Evolutionary conservation across 176 grass and related monocot genomes (phyloP).

Genomic region (Avena atlantica): DNA sequence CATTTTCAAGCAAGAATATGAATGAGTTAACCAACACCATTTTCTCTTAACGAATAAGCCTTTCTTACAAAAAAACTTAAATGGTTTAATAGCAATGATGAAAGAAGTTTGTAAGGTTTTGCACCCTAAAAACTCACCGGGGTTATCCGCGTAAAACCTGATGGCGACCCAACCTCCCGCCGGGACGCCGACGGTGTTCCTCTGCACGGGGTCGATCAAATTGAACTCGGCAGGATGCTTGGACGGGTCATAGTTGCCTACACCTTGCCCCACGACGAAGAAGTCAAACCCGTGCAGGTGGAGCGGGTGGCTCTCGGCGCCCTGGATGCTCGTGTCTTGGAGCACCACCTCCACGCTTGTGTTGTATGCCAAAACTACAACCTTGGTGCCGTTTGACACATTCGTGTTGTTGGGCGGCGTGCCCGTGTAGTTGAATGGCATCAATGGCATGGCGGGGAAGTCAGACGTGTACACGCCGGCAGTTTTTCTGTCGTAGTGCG

Average conservation of each 20-base stretch:
- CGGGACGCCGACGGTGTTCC: conserved; percentile 71
- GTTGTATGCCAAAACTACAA: conserved; percentile 62
- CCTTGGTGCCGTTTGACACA: conserved; percentile 66
- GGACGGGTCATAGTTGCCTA: conserved; percentile 62
- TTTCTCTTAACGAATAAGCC: too few relatives aligned
- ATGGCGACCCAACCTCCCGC: conserved; percentile 78
- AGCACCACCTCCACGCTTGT: conserved; percentile 79
- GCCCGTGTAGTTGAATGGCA: conserved; percentile 86
- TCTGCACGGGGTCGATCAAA: conserved; percentile 63
- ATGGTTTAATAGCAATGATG: too few relatives aligned
- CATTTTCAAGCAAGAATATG: neutral
- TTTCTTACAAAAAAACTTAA: too few relatives aligned
- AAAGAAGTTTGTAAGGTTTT: too few relatives aligned
- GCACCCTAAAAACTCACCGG: conserved; percentile 44
- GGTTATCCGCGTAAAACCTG: conserved; percentile 79
- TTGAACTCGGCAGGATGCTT: conserved; percentile 60
- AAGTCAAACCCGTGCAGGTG: conserved; percentile 80
- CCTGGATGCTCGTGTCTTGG: conserved; percentile 75
- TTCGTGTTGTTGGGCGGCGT: conserved; percentile 83
- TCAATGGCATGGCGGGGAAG: conserved; percentile 53
- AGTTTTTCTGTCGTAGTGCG: conserved; percentile 46
- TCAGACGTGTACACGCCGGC: conserved; percentile 65
- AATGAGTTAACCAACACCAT: too few relatives aligned
- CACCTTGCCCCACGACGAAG: conserved; percentile 64
- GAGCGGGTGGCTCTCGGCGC: conserved; percentile 76